Conservation (phyloP, 106 monocot genomes). For the Allium sativum region DNA sequence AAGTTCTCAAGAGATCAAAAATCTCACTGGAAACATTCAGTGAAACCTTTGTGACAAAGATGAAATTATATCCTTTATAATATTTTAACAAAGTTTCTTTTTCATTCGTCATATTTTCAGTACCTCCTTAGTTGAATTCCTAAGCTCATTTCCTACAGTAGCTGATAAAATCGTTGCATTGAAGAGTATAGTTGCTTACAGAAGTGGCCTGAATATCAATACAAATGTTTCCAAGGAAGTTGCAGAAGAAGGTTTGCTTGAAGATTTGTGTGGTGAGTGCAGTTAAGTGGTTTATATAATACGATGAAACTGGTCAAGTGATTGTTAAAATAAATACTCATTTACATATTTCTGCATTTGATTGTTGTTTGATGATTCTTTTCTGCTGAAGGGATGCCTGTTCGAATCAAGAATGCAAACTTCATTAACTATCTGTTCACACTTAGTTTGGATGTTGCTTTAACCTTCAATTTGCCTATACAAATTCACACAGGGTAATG, state of each 20-base stretch:
- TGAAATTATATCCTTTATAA: constrained; percentile 88
- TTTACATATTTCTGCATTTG: too few relatives aligned
- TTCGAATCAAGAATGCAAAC: constrained; percentile 72
- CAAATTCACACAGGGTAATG: constrained; percentile 97
- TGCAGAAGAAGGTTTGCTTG: constrained; percentile 78
- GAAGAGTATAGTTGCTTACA: constrained; percentile 95
- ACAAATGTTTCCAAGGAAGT: constrained; percentile 44
- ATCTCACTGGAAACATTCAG: constrained; percentile 68
- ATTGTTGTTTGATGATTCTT: not conserved
- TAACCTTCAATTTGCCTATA: constrained; percentile 59
- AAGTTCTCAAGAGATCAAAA: constrained; percentile 24
- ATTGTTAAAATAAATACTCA: too few relatives aligned
- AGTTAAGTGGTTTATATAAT: not conserved
- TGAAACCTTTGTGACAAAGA: constrained; percentile 33
- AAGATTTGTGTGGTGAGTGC: constrained; percentile 54
- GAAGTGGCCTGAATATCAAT: constrained; percentile 88
- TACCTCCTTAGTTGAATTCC: constrained; percentile 14
- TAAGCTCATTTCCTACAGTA: constrained; percentile 47
- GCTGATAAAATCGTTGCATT: constrained; percentile 62
- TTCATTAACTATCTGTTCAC: constrained; percentile 90
- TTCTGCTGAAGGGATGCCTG: constrained; percentile 53
- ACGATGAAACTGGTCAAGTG: too few relatives aligned
- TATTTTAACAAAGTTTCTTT: not conserved
- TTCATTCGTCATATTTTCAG: not conserved
- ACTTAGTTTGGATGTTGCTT: constrained; percentile 62